Percentiles rank a stretch among this genome's conserved stretches.
phyloP scores from a whole-genome alignment of 2,329 filamentous ascomycete species.

The Monilinia aucupariae region DNA sequence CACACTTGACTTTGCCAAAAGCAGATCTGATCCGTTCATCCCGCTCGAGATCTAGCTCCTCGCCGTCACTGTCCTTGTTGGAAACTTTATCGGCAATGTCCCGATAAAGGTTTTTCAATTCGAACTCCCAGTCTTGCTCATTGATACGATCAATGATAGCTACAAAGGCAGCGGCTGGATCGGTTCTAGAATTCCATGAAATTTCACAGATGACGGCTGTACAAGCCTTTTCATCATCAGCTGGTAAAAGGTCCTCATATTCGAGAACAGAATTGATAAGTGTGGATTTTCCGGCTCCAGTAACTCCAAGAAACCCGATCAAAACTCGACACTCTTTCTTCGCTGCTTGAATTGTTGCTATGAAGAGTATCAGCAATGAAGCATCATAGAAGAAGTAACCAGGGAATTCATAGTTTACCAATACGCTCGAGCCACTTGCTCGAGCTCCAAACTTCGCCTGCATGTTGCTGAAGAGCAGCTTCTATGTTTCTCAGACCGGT shows the following conservation, averaged over 20 bases:
- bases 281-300: constrained; percentile 59
- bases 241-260: constrained; percentile 18
- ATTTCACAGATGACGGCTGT: constrained; percentile 24
- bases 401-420: background rate
- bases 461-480: background rate
- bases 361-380: constrained; percentile 1
- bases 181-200: constrained; percentile 18
- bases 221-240: constrained; percentile 11
- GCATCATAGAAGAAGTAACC: background rate
- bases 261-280: constrained; percentile 51
- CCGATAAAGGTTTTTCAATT: constrained; percentile 19
- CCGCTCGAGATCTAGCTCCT: constrained; percentile 31
- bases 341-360: constrained; percentile 14
- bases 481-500: background rate
- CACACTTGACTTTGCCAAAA: constrained; percentile 41
- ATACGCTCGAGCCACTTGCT: background rate
- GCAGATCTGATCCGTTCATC: constrained; percentile 32
- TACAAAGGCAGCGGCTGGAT: constrained; percentile 6
- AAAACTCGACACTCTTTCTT: constrained; percentile 18
- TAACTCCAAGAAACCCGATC: constrained; percentile 48
- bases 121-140: constrained; percentile 20
- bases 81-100: constrained; percentile 11
- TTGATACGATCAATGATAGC: constrained; percentile 19
- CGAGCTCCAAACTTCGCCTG: background rate
- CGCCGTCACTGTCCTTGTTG: constrained; percentile 21